Evolutionary conservation across 2,329 filamentous ascomycete genomes (phyloP), one percentile per base, ranked within the genome.

Genomic region (Epichloe uncinata): DNA sequence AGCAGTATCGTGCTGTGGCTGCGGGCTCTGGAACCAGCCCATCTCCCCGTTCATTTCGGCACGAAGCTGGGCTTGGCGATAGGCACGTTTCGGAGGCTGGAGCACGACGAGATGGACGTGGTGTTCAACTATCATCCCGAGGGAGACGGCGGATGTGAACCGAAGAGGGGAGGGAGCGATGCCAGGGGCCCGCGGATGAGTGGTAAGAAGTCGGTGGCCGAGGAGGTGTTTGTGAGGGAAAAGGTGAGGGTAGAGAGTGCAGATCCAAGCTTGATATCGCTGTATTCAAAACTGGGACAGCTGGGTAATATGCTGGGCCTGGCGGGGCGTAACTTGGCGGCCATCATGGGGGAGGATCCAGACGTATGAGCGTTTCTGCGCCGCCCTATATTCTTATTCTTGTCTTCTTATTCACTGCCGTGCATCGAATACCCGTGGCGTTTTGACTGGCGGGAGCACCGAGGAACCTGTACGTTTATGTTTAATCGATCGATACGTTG

Each of bases 211-310:
- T 52, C 9, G 54, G 48, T 41, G 59, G 61, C 36, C 53, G 63
- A 67, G 3, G 81, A 93, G 53, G 89, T 96, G 3, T 84, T 81
- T 55, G 91, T 97, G 43, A 81, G 84, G 57, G 91, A 96, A 64
- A 96, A 96, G 69, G 79, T 95, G 4, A 77, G 85, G 40, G 84
- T 96, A 2, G 90, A 95, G 66, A 91, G 81, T 59, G 87, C 89
- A 50, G 90, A 97, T 64, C 91, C 91, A 1, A 90, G 82, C 58
- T 64, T 96, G 55, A 82, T 96, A 63, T 84, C 86, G 36, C 73
- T 93, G 35, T 84, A 87, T 64, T 84, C 88, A 5, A 96, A 96
- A 68, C 71, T 96, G 57, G 80, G 77, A 33, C 88, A 86, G 4
- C 68, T 96, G 51, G 82, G 85, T 54, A 79, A 89, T 58, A 83